phyloP scores from a whole-genome alignment of 129 eudicot species.

The Pittosporum tobira region DNA sequence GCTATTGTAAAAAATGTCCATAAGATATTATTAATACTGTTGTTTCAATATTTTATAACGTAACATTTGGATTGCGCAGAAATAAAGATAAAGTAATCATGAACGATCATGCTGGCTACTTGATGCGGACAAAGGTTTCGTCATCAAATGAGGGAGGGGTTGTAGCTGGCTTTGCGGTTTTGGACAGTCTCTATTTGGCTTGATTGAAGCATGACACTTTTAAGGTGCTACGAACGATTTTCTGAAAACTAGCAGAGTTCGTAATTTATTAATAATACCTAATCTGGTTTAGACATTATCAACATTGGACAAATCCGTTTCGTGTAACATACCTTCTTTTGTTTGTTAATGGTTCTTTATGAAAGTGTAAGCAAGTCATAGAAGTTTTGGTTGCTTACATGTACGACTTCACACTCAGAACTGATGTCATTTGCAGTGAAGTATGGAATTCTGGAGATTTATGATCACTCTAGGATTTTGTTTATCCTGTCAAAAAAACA shows the following conservation, averaged over 20 bases:
- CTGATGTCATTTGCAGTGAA: too few relatives aligned
- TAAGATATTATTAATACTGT: too few relatives aligned
- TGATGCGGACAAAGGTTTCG: conserved; percentile 93
- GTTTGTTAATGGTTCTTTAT: background rate
- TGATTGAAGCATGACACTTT: conserved; percentile 14
- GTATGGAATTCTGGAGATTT: too few relatives aligned
- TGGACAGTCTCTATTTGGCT: conserved; percentile 78
- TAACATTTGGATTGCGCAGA: conserved; percentile 29
- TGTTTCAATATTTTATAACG: too few relatives aligned
- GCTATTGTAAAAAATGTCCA: too few relatives aligned
- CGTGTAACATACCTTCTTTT: background rate
- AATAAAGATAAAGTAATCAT: conserved; percentile 50
- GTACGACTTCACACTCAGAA: too few relatives aligned
- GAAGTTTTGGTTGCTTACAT: background rate
- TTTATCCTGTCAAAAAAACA: too few relatives aligned
- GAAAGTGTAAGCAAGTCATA: background rate
- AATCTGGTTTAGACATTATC: background rate
- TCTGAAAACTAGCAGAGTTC: background rate
- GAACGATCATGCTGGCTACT: conserved; percentile 59
- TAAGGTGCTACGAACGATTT: background rate
- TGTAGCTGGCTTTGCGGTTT: conserved; percentile 93
- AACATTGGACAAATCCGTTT: background rate
- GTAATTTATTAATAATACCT: background rate
- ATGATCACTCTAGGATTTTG: too few relatives aligned
- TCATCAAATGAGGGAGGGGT: conserved; percentile 97